phyloP scores from a whole-genome alignment of 2,329 filamentous ascomycete genomes.

The Sporothrix euskadiensis region DNA sequence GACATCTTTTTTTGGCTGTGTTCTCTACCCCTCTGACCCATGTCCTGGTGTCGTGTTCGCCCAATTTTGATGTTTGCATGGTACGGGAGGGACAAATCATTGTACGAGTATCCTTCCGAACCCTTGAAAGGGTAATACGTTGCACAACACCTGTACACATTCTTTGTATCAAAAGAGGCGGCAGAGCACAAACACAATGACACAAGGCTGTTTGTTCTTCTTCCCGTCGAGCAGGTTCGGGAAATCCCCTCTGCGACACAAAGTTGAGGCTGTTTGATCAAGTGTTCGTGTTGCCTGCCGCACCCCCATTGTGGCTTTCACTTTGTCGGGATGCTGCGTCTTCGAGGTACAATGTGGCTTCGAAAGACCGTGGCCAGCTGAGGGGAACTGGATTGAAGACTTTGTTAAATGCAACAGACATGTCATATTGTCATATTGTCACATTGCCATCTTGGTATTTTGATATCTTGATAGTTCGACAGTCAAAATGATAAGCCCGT shows the following conservation, averaged over 20 bases:
- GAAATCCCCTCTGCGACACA: neutral
- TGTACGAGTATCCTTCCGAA: neutral
- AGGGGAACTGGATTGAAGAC: neutral
- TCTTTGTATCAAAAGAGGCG: neutral
- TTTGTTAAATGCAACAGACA: neutral
- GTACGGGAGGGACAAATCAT: slow-evolving; percentile 1
- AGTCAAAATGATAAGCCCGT: neutral
- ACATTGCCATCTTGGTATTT: too few species aligned
- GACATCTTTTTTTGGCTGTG: neutral
- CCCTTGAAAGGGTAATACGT: neutral
- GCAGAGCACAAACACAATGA: neutral
- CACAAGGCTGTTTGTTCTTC: neutral
- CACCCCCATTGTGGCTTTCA: neutral
- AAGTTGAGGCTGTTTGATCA: neutral
- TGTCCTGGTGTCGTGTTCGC: neutral
- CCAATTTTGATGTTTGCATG: slow-evolving; percentile 8
- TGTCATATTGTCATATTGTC: neutral
- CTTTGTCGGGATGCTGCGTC: neutral
- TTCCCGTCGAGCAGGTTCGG: neutral
- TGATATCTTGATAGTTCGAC: neutral
- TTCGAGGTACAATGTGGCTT: neutral
- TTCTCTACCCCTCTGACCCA: neutral
- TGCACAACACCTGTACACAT: neutral
- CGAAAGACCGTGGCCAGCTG: neutral
- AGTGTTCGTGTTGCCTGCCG: neutral